Conservation (phyloP, 108 stramenopile species). For the Skeletonema menzelii region DNA sequence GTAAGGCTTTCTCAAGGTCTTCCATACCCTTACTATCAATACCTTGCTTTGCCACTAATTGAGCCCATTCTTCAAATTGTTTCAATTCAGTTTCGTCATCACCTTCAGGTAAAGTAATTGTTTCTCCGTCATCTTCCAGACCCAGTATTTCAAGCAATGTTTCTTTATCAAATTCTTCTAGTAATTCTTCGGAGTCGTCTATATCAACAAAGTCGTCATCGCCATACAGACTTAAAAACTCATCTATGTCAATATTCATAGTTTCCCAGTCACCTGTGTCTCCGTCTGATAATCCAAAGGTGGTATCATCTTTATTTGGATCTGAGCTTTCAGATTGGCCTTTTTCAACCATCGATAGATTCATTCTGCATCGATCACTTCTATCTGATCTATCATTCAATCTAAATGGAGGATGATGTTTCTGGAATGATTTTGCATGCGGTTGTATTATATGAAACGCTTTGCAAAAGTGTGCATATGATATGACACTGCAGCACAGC, state of each 20-base stretch:
- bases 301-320: not conserved
- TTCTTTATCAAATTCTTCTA: conserved; percentile 43
- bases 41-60: conserved; percentile 6
- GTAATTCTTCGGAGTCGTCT: conserved; percentile 18
- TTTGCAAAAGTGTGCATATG: not conserved
- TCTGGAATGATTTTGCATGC: not conserved
- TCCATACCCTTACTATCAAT: conserved; percentile 52
- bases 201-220: conserved; percentile 29
- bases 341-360: conserved; percentile 11
- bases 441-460: not conserved
- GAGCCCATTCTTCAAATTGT: conserved; percentile 13
- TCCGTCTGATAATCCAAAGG: not conserved
- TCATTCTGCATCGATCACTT: not conserved
- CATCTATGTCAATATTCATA: conserved; percentile 40
- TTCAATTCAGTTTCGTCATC: conserved; percentile 8
- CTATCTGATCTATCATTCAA: not conserved
- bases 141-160: conserved; percentile 44
- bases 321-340: not conserved
- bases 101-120: conserved; percentile 14
- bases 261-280: conserved; percentile 23
- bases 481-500: not conserved
- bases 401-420: conserved; percentile 1
- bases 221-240: conserved; percentile 30
- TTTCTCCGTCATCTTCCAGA: conserved; percentile 26
- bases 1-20: conserved; percentile 65